Evolutionary conservation across 495 filamentous ascomycete genomes (phyloP).

Genomic region (Mycothermus thermophilus): DNA sequence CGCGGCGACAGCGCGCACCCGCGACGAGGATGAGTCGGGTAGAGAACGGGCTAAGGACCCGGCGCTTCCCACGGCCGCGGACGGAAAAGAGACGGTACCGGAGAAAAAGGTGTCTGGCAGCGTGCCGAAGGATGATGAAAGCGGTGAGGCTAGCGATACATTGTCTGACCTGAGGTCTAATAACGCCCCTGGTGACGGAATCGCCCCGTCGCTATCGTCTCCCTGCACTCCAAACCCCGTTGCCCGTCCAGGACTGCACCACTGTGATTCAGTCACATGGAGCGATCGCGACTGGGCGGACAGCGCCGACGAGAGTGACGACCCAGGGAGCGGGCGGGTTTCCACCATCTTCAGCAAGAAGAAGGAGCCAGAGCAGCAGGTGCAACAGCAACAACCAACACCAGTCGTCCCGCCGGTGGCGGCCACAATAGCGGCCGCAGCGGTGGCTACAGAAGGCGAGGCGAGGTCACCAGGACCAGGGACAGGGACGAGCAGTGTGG

Average conservation of each 20-base stretch:
- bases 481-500: conserved; percentile 7
- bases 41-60: conserved; percentile 29
- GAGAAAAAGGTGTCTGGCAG: conserved; percentile 7
- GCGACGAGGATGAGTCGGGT: conserved; percentile 39
- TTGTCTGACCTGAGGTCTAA: too few relatives aligned
- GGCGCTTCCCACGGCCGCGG: conserved; percentile 20
- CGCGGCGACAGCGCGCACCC: conserved; percentile 40
- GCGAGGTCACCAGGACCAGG: too few relatives aligned
- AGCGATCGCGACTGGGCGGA: conserved; percentile 41
- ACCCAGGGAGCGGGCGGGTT: conserved; percentile 8
- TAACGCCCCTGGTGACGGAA: too few relatives aligned
- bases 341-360: conserved; percentile 1
- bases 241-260: conserved; percentile 18
- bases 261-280: conserved; percentile 33
- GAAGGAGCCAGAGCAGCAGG: background rate
- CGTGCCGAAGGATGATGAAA: too few relatives aligned
- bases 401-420: too few relatives aligned
- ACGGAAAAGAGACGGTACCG: conserved; percentile 24
- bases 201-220: too few relatives aligned
- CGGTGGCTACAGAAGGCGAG: too few relatives aligned
- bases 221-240: conserved; percentile 1
- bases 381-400: background rate
- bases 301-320: conserved; percentile 36
- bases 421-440: too few relatives aligned
- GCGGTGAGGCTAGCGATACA: too few relatives aligned